Base-by-base conservation (phyloP, 768 basidiomycete species). In the Fibroporia radiculosa region DNA sequence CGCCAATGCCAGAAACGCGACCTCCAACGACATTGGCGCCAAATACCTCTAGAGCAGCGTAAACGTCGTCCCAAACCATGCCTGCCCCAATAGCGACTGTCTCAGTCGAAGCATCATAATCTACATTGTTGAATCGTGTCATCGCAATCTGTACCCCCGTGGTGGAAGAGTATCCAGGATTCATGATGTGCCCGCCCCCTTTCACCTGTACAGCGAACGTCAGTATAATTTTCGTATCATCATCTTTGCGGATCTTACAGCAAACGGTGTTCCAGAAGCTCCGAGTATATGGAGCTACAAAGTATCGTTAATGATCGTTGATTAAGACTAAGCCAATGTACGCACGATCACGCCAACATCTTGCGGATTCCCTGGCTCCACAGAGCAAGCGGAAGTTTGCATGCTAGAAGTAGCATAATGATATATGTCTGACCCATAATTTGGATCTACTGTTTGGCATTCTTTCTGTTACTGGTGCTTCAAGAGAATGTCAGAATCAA, bases 41-140 rank as follows among this genome's bases (percentile, higher is more conserved):
- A 43, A 65, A 53, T 0, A 72, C 73, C 4, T 62, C 66, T 4
- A 84, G 66, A 4, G 71, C 73, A 2, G 64, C 62, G 49, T 82
- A 84, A 60, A 75, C 78, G 26, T 81, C 73, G 55, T 85, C 82
- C 82, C 80, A 84, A 19, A 78, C 64, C 14, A 77, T 53, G 4
- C 70, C 69, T 4, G 66, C 56, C 27, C 64, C 67, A 38, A 72
- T 50, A 6, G 52, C 54, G 6, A 47, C 62, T 1, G 56, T 56
- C n/a, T 50, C 38, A 3, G 48, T 40, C 1, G 11, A 45, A n/a
- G 48, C 33, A 35, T 62, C 39, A 48, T 62, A 62, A 0, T 18
- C 52, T 28, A 62, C 58, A 18, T 56, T 51, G 24, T 36, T 44
- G 52, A 65, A 65, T 3, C 55, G 53, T 44, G 42, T 49, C 63